Base-by-base conservation (phyloP, 129 eudicot genomes). In the Tagetes patula region DNA sequence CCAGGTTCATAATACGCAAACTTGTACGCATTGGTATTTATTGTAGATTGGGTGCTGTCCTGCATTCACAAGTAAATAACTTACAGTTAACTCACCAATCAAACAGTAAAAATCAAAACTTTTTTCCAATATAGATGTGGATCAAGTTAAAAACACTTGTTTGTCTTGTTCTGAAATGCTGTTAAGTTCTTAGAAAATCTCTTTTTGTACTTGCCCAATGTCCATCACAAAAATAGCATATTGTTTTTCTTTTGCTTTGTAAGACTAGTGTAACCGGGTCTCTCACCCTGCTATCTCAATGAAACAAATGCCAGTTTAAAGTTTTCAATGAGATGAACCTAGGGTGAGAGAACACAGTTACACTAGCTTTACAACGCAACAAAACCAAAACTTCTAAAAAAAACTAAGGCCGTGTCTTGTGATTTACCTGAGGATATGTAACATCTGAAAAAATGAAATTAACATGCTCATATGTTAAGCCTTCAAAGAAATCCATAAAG, bases 381-480 rank as follows among this genome's bases (percentile, higher is more conserved):
- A 10, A 43, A 43, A 43, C 48, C 46, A 43, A 1, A 6, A 8
- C 48, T 43, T 7, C 0, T 43, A 43, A 1, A 43, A 43, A 42
- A 43, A 43, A 8, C 8, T 43, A 0, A 43, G 8, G 48, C 9
- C 8, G 48, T 43, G 43, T 73, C 7, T 39, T 33, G 31, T 13
- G 63, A 70, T 39, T 72, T 82, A 91, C 97, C 96, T 91, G 96
- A 67, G 78, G 75, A 46, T 85, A 85, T 31, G 82, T 79, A 73
- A 87, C 76, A 65, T 91, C 96, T 3, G 96, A 80, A 55, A 93
- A 93, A 46, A 93, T 89, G 84, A 84, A 93, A 82, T 93, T 90
- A 33, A 90, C 87, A 89, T 93, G 96, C 62, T 93, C 98, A 56
- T 87, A 93, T 27, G 98, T 82, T 72, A 93, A 77, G 49, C 98